Evolutionary conservation across 371 early-diverging fungal genomes (phyloP), one percentile per base, ranked within the genome.

Genomic region (Lichtheimia ramosa): DNA sequence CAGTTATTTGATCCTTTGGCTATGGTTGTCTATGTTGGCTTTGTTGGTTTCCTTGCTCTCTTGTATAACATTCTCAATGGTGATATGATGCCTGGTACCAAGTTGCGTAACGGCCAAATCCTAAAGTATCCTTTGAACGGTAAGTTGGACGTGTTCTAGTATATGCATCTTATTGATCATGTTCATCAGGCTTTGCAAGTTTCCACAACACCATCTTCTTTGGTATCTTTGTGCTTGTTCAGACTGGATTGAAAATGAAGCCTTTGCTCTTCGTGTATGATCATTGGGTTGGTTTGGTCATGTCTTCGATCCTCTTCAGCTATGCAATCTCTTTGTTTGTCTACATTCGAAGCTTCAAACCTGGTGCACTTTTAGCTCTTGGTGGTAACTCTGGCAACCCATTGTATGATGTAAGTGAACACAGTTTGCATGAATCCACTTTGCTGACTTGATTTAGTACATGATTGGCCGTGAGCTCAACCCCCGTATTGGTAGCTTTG

Each of bases 321-420:
- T 83, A 84, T 50, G 53, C 73, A 0, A 75, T 89, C 25, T 78
- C 96, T 1, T 42, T 85, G 14, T 79, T 77, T 56, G 85, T 95
- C 20, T 96, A 96, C 68, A 41, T 88, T 15, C 70, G 71, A 51
- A 96, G 95, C 51, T 94, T 95, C 79, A 68, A 88, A 18, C 62
- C 60, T 2, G 74, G 75, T 27, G 64, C 77, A 59, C 70, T 97
- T 53, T 77, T 96, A 34, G 88, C 96, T 3, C 70, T 84, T 13
- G 92, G 92, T n/a, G 98, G 96, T 21, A 96, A 96, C 76, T 88
- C 91, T 10, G 94, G 94, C 34, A 90, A 90, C 73, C 59, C 79
- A 14, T 60, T 94, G 54, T 95, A 97, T 75, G 96, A 97, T 68
- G 87, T 83, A 77, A 61, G 83, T 56, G 2, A 5, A 16, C 1